Evolutionary conservation across 106 monocot species (phyloP).

Genomic region (Apostasia shenzhenica): DNA sequence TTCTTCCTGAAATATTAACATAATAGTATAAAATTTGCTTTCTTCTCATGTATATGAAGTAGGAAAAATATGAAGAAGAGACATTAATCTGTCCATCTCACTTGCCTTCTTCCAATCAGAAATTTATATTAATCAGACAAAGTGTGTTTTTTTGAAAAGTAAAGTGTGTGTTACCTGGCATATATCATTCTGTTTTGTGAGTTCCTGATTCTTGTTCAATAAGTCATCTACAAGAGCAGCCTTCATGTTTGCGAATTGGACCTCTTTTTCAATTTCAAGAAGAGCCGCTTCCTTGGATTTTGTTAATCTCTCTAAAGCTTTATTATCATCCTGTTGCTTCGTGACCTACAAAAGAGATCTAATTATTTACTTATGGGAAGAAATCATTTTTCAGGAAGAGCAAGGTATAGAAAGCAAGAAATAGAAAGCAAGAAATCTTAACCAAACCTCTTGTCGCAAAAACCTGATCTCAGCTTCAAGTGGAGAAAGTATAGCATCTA

Average conservation of each 20-base stretch:
- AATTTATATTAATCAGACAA: no score
- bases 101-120: no score
- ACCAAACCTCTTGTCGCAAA: conserved; percentile 54
- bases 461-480: conserved; percentile 81
- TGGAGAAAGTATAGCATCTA: conserved; percentile 75
- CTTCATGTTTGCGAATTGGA: conserved; percentile 67
- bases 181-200: conserved; percentile 81
- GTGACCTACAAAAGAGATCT: conserved; percentile 26
- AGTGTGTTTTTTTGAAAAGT: no score
- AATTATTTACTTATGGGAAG: background rate
- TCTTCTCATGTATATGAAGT: background rate
- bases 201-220: conserved; percentile 77
- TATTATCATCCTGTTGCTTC: conserved; percentile 85
- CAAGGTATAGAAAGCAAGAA: background rate
- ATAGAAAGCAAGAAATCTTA: background rate
- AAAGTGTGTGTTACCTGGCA: conserved; percentile 39
- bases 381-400: background rate
- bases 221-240: conserved; percentile 78
- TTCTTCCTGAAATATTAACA: conserved; percentile 50
- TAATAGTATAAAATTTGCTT: background rate
- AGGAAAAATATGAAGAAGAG: background rate
- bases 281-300: conserved; percentile 80
- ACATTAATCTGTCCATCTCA: background rate
- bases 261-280: conserved; percentile 70
- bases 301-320: conserved; percentile 66